Percentiles rank a stretch among this genome's conserved stretches.
Conservation (phyloP, 2,329 filamentous ascomycete species). For the Scedosporium apiospermum region DNA sequence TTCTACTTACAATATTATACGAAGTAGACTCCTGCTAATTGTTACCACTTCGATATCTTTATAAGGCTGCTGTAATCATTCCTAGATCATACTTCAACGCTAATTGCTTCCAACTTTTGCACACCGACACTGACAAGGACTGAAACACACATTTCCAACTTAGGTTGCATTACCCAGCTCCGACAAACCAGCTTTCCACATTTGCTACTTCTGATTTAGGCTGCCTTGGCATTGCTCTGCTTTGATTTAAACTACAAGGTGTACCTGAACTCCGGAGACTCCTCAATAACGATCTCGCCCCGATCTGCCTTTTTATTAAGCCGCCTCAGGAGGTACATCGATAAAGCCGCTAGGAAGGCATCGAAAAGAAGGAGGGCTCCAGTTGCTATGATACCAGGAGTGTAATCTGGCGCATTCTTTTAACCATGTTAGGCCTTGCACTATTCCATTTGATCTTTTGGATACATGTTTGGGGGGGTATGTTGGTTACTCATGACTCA, state of each 20-base stretch:
- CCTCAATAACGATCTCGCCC: slow-evolving; percentile 10
- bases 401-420: not conserved
- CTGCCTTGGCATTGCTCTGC: too few relatives aligned
- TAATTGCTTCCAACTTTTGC: too few relatives aligned
- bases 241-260: slow-evolving; percentile 6
- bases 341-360: slow-evolving; percentile 13
- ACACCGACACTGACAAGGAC: too few relatives aligned
- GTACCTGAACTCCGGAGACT: slow-evolving; percentile 10
- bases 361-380: slow-evolving; percentile 9
- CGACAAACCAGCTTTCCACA: too few relatives aligned
- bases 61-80: too few relatives aligned
- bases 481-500: slow-evolving; percentile 12
- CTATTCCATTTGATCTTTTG: slow-evolving; percentile 16
- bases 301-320: slow-evolving; percentile 9
- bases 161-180: too few relatives aligned
- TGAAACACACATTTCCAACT: too few relatives aligned
- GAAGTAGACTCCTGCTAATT: too few relatives aligned
- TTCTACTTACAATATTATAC: too few relatives aligned
- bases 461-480: slow-evolving; percentile 9
- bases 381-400: not conserved
- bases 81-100: too few relatives aligned
- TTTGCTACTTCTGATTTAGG: too few relatives aligned
- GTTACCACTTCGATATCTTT: too few relatives aligned
- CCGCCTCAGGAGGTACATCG: slow-evolving; percentile 10
- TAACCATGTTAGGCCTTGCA: slow-evolving; percentile 7